Conservation (phyloP, 768 basidiomycete species). For the Boletus tomentosulus region DNA sequence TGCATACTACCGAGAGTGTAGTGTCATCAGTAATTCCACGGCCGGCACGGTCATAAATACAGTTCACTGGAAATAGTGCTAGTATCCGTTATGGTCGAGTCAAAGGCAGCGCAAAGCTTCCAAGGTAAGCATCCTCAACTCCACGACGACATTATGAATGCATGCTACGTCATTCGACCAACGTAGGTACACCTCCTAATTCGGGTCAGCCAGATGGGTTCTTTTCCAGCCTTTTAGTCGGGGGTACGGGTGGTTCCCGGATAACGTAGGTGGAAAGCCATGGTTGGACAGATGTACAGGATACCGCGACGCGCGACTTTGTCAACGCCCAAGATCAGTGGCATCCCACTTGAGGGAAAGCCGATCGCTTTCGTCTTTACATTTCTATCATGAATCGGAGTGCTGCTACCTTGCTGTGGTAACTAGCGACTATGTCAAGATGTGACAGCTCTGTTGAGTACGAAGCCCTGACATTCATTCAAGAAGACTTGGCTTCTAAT, state of each 20-base stretch:
- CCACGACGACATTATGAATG: background rate
- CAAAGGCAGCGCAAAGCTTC: slow-evolving; percentile 79
- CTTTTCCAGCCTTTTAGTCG: slow-evolving; percentile 73
- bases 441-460: slow-evolving; percentile 42
- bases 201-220: background rate
- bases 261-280: slow-evolving; percentile 70
- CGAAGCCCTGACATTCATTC: background rate
- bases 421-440: slow-evolving; percentile 65
- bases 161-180: slow-evolving; percentile 78
- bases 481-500: too few species aligned
- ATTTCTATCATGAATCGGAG: too few species aligned
- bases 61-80: slow-evolving; percentile 64
- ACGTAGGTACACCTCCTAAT: slow-evolving; percentile 39
- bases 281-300: slow-evolving; percentile 65
- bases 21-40: slow-evolving; percentile 66
- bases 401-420: too few species aligned
- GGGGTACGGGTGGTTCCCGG: slow-evolving; percentile 92
- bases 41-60: slow-evolving; percentile 74
- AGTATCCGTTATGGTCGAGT: slow-evolving; percentile 79
- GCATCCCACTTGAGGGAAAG: slow-evolving; percentile 76
- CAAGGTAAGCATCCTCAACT: slow-evolving; percentile 21
- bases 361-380: slow-evolving; percentile 43
- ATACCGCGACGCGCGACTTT: slow-evolving; percentile 64
- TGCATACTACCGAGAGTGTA: slow-evolving; percentile 59
- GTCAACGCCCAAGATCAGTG: slow-evolving; percentile 55